Evolutionary conservation across 2,329 filamentous ascomycete species (phyloP), one percentile per base, ranked within the genome.

Genomic region (Pseudofabraea citricarpa): DNA sequence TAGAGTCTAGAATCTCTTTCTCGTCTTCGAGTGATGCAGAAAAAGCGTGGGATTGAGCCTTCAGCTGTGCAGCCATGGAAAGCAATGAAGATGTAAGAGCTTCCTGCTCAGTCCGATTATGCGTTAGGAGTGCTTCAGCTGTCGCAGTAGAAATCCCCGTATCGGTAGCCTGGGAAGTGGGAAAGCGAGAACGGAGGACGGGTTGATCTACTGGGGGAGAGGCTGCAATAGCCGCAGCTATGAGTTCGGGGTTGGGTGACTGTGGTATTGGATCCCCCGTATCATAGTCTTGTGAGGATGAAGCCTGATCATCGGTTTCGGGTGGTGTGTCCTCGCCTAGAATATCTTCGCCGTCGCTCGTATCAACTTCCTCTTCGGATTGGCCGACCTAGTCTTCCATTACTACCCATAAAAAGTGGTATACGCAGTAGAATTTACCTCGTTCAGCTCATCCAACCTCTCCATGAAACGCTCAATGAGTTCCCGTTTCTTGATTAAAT

Each of bases 91-190:
- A 74, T 0, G 90, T 91, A 3, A 97, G 75, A 24, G 76, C 71
- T 63, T 95, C 89, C 64, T 96, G 90, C 67, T 95, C 89, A 42
- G 72, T 72, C 41, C 87, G 84, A 59, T 95, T 81, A 57, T 85
- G 77, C 55, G 87, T 80, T 33, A 95, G 77, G 23, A 90, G 75
- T 1, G 81, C 75, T 67, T 95, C 89, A 1, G 79, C 74, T 13
- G 77, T 75, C 8, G 77, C 70, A 1, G 71, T 71, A 4, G 66
- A 56, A 8, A 59, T 40, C 23, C 52, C 50, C 10, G 65, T 60
- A 13, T 51, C 37, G 8, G 40, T 16, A 9, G 42, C 8, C 7
- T 27, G 36, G 7, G 21, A 24, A 20, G 43, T 18, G 40, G 42
- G 12, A 47, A 50, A 43, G 37, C 52, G 46, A 45, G 51, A 47